Evolutionary conservation across 129 eudicot genomes (phyloP), one percentile per base, ranked within the genome.

Genomic region (Solidago caesia): DNA sequence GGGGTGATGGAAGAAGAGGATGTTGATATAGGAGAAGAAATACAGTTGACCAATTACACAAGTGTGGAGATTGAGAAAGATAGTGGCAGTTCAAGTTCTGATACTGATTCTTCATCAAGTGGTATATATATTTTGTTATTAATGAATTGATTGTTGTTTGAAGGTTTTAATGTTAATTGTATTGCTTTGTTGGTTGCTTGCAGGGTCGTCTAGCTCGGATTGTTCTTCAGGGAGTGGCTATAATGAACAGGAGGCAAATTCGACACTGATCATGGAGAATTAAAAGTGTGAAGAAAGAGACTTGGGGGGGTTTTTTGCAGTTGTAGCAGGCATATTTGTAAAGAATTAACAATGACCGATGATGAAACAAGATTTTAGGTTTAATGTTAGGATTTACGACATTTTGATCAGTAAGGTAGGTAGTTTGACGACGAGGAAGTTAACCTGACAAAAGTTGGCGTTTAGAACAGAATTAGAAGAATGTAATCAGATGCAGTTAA

Each of bases 1-100:
- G 53, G 52, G 88, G 84, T 29, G 77, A 11, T 45, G 84, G 77
- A 7, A 51, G 89, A 87, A 41, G 92, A 87, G 74, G 84, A 86
- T 75, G 77, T 89, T 53, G 89, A 89, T 57, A 86, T 89, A 52
- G 96, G 91, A 9, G 91, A 86, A 57, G 87, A 75, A 66, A 85
- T 87, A 10, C 63, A 43, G 14, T 42, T 69, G 16, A 66, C 41
- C 47, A 70, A 77, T 46, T 82, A 70, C 53, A 87, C 87, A 15
- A 76, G 79, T 6, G 45, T 86, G 4, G 83, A 82, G 82, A 89
- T 89, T 8, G 89, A 86, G 33, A 89, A 80, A 63, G 91, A 88
- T 76, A 56, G 29, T 73, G 74, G 68, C 51, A 75, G 89, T 72
- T 84, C 86, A 43, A 82, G 85, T 72, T 81, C 91, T 26, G 77